Percentiles rank a stretch among this genome's conserved stretches.
These are phyloP conservation scores for Perkinsus chesapeaki DNA, from an alignment of 169 alveolate genomes.

Conservation along the genomic window DNA sequence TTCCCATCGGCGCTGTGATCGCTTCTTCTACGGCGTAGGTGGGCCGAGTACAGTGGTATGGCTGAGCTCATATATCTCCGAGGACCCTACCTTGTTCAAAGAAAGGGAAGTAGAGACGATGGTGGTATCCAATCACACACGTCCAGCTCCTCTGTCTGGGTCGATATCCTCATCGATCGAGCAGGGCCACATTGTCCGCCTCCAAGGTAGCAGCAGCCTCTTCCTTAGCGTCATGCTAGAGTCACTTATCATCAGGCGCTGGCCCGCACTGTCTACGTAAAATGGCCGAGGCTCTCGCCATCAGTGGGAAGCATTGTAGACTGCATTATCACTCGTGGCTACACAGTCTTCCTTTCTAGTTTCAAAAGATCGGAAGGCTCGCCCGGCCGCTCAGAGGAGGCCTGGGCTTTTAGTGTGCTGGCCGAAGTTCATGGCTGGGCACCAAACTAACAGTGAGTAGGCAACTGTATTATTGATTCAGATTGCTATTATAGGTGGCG, in stretches of 20 bases:
- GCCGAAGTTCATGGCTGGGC: not conserved
- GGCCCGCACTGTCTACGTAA: not conserved
- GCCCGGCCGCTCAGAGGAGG: not conserved
- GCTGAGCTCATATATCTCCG: not conserved
- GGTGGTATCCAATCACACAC: not conserved
- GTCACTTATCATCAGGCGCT: not conserved
- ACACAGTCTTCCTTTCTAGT: not conserved
- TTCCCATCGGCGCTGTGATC: not conserved
- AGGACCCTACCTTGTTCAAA: not conserved
- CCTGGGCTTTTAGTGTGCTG: not conserved
- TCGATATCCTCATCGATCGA: not conserved
- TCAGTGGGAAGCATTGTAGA: not conserved
- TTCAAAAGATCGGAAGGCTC: not conserved
- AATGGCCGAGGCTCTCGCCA: not conserved
- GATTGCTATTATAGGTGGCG: not conserved
- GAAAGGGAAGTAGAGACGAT: not conserved
- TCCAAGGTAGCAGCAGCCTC: not conserved
- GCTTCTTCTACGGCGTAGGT: not conserved
- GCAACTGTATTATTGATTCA: too few species aligned
- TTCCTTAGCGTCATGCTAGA: not conserved
- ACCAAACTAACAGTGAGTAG: too few species aligned
- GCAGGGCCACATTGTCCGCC: not conserved
- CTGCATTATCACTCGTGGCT: not conserved
- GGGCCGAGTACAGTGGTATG: not conserved
- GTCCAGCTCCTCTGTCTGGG: not conserved